Conservation (phyloP, 768 basidiomycete species). For the Collybia sp. region DNA sequence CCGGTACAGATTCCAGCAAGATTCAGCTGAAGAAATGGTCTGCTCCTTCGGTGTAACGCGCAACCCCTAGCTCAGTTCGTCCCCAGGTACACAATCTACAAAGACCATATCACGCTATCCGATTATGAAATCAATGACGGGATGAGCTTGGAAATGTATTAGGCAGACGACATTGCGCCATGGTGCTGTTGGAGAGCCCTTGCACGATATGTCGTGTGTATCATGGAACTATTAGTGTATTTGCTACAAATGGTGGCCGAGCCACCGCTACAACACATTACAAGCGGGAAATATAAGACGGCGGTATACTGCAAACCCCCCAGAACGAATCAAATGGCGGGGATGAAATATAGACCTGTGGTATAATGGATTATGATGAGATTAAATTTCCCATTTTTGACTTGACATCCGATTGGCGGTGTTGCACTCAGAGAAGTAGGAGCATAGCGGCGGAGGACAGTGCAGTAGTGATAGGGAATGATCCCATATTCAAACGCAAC, state of each 20-base stretch:
- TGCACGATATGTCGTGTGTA: not conserved
- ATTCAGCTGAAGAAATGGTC: slow-evolving; percentile 97
- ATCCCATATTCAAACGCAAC: not conserved
- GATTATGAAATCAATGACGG: slow-evolving; percentile 94
- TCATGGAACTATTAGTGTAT: not conserved
- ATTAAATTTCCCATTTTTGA: too few species aligned
- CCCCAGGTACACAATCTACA: slow-evolving; percentile 87
- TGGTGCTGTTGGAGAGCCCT: not conserved
- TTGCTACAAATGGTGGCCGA: not conserved
- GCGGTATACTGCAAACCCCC: not conserved
- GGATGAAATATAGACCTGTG: too few species aligned
- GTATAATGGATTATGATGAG: too few species aligned
- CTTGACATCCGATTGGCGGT: too few species aligned
- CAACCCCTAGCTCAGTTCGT: not conserved
- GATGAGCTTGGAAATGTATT: slow-evolving; percentile 94
- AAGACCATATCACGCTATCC: slow-evolving; percentile 90
- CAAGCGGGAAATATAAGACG: not conserved
- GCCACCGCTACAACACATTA: too few species aligned
- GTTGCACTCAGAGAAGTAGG: too few species aligned
- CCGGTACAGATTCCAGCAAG: slow-evolving; percentile 79
- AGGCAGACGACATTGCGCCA: slow-evolving; percentile 8
- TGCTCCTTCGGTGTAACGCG: slow-evolving; percentile 16
- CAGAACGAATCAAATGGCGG: too few species aligned
- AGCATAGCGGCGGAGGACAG: not conserved
- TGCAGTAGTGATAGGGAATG: not conserved